Evolutionary conservation across 495 filamentous ascomycete genomes (phyloP).

Genomic region (Daldinia vernicosa): DNA sequence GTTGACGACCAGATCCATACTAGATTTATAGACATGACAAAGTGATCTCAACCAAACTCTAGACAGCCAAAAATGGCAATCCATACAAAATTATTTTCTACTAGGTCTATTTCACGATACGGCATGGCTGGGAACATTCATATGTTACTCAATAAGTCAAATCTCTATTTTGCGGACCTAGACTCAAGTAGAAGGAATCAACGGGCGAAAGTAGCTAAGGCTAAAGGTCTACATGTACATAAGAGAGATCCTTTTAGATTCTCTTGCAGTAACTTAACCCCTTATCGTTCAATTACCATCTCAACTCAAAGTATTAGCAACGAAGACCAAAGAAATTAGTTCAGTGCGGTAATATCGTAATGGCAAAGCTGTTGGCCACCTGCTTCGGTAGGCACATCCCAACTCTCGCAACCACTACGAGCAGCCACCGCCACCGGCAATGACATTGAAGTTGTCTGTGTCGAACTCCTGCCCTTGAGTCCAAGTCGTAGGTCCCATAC

Average conservation of each 20-base stretch:
- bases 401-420: background rate
- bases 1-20: too few species aligned
- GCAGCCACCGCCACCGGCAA: slow-evolving; percentile 15
- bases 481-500: background rate
- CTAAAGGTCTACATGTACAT: background rate
- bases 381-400: background rate
- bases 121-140: background rate
- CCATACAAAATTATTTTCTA: too few species aligned
- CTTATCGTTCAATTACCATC: background rate
- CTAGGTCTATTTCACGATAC: background rate
- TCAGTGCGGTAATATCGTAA: background rate
- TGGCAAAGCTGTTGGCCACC: background rate
- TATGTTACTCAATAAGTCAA: background rate
- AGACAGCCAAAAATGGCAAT: background rate
- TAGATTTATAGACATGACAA: too few species aligned
- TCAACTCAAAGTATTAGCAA: background rate
- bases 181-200: background rate
- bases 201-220: background rate
- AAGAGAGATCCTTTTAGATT: background rate
- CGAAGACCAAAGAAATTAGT: background rate
- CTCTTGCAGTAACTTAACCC: background rate
- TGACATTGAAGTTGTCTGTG: slow-evolving; percentile 16
- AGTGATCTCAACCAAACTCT: background rate
- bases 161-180: background rate
- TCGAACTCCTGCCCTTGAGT: slow-evolving; percentile 19